Conservation (phyloP, 2,329 filamentous ascomycete genomes). For the Corynespora cassiicola region DNA sequence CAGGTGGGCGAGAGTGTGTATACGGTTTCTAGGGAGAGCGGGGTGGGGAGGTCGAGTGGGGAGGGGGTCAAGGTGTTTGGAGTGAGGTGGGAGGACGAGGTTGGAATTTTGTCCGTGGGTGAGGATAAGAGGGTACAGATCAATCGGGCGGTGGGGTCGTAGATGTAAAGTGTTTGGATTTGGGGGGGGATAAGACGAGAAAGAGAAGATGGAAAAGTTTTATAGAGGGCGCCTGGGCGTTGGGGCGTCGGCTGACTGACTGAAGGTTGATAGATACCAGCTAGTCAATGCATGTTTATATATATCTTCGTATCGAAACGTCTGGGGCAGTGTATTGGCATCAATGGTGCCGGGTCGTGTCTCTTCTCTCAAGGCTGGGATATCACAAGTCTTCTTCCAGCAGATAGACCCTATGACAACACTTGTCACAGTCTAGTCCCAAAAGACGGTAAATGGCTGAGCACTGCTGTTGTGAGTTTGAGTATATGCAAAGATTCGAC, state of each 20-base stretch:
- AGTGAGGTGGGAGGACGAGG: constrained; percentile 82
- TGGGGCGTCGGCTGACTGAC: constrained; percentile 21
- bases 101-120: constrained; percentile 89
- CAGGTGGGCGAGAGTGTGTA: constrained; percentile 73
- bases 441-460: no score
- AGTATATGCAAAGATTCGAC: no score
- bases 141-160: constrained; percentile 57
- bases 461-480: no score
- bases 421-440: no score
- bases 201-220: constrained; percentile 1
- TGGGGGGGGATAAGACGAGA: constrained; percentile 3
- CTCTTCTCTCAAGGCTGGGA: no score
- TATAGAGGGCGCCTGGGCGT: constrained; percentile 18
- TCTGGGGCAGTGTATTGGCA: no score
- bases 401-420: no score
- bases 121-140: constrained; percentile 96
- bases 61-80: constrained; percentile 90
- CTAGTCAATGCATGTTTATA: no score
- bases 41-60: constrained; percentile 63
- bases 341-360: no score
- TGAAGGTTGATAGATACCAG: constrained; percentile 21
- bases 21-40: constrained; percentile 78
- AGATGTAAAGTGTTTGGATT: constrained; percentile 3
- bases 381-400: no score
- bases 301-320: no score